Evolutionary conservation across 495 filamentous ascomycete species (phyloP), one percentile per base, ranked within the genome.

Genomic region (Choiromyces venosus): DNA sequence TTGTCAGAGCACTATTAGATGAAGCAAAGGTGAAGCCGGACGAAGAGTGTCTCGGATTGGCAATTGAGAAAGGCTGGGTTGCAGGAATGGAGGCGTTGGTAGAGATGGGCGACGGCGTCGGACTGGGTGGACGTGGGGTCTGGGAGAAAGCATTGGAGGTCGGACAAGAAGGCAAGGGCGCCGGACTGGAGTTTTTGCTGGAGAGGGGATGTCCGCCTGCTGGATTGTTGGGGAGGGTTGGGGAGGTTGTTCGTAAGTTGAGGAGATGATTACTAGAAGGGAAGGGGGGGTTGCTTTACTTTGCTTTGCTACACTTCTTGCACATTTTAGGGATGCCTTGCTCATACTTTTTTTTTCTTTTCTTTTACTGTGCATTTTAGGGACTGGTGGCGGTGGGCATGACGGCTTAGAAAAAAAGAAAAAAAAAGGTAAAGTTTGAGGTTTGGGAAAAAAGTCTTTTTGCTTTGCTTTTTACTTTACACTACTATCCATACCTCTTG

Each of bases 81-180:
- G 73, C 37, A 7, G 73, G 64, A 8, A n/a, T 77, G 74, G 69
- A 40, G 2, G 68, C 67, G 18, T 76, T 72, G 52, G 36, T 76
- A 33, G 74, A 39, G 2, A 67, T 6, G 65, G 18, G n/a, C 5
- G 18, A 18, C 5, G 75, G 75, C 4, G 74, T 44, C n/a, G 74
- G 65, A 40, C 46, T 70, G 33, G 29, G 39, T 12, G 73, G 66
- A 38, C 69, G 66, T 52, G 61, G 56, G n/a, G 69, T 77, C 37
- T 77, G 75, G 75, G 76, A 65, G 61, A 70, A 73, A 69, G 75
- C 74, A 21, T 37, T 77, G 46, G 70, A 37, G 46, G 16, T 65
- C 10, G 66, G 33, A 35, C n/a, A 36, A n/a, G 16, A 8, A 12
- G 38, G 64, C 1, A 61, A 40, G 52, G 52, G 37, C n/a, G 40